Evolutionary conservation across 2,329 filamentous ascomycete species (phyloP), one percentile per base, ranked within the genome.

Genomic region (Monosporascus cannonballus): DNA sequence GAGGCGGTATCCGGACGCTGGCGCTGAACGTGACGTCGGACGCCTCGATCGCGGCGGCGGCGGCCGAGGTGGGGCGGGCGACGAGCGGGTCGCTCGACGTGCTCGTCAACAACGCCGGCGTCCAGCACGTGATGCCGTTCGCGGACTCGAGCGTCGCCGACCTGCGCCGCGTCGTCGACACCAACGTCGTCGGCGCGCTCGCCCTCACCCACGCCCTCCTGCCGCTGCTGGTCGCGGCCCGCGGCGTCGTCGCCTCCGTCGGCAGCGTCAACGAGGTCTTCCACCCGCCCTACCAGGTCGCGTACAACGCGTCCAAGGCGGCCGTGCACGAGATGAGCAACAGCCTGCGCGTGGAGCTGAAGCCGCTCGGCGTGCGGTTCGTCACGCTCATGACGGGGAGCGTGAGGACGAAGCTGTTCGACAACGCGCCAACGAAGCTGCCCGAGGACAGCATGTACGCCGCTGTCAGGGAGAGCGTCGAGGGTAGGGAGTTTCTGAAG

Each of bases 201-300:
- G 64, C 64, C 20, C 64, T 69, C 7, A 69, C 67, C 8, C 66
- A 68, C 22, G 62, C 62, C 3, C 63, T 68, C 49, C 54, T 69
- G 24, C 67, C 67, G 5, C 60, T 67, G 7, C 58, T 70, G 6
- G 56, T 66, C n/a, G 53, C 49, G 6, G 53, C 59, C 5, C 20
- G 46, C 14, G 60, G 62, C 25, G 53, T 59, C 27, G 58, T 69
- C 2, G 65, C 58, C 15, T 63, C 53, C 39, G 44, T 68, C n/a
- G 59, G 63, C 39, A 65, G 62, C 49, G 44, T 69, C n/a, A 66
- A 62, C 54, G 61, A 62, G 54, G 55, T 64, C 27, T 60, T 67
- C 51, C 55, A 59, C 53, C 63, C 65, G 25, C 62, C 65, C 2
- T 69, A 63, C 56, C 60, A 62, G 47, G 55, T 47, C 1, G 60